phyloP scores from a whole-genome alignment of 768 basidiomycete genomes.

The Macrocybe gigantea region DNA sequence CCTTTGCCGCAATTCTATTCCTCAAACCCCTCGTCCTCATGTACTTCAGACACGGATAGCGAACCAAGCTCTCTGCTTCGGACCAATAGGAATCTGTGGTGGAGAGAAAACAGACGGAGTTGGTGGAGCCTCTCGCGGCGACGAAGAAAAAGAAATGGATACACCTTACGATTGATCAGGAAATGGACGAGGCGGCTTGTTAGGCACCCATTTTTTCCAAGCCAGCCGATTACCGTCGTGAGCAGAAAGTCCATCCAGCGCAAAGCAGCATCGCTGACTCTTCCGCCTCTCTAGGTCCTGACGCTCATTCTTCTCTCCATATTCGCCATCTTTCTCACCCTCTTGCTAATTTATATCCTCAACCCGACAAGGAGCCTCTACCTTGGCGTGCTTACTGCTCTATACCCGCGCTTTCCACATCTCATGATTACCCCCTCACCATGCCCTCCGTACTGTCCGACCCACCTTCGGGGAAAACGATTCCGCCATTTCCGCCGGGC shows the following conservation, averaged over 20 bases:
- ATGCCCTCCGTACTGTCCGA: slow-evolving; percentile 32
- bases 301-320: slow-evolving; percentile 71
- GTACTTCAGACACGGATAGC: slow-evolving; percentile 56
- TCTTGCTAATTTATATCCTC: slow-evolving; percentile 85
- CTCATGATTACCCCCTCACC: slow-evolving; percentile 28
- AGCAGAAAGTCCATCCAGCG: slow-evolving; percentile 22
- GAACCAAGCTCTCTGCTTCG: slow-evolving; percentile 46
- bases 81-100: slow-evolving; percentile 27
- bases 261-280: background rate
- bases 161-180: slow-evolving; percentile 44
- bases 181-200: slow-evolving; percentile 50
- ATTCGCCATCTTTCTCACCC: slow-evolving; percentile 79
- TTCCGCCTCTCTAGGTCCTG: slow-evolving; percentile 42
- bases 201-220: slow-evolving; percentile 72
- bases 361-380: slow-evolving; percentile 94
- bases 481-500: slow-evolving; percentile 60
- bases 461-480: slow-evolving; percentile 20
- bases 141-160: slow-evolving; percentile 45
- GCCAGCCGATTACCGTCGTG: slow-evolving; percentile 77
- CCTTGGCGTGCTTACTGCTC: slow-evolving; percentile 95
- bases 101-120: slow-evolving; percentile 39
- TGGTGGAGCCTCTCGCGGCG: slow-evolving; percentile 57
- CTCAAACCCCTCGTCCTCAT: slow-evolving; percentile 43
- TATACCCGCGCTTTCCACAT: slow-evolving; percentile 41
- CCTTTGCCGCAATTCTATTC: slow-evolving; percentile 53